Evolutionary conservation across 208 protist genomes (phyloP), one percentile per base, ranked within the genome.

Genomic region (Leishmania aethiopica): DNA sequence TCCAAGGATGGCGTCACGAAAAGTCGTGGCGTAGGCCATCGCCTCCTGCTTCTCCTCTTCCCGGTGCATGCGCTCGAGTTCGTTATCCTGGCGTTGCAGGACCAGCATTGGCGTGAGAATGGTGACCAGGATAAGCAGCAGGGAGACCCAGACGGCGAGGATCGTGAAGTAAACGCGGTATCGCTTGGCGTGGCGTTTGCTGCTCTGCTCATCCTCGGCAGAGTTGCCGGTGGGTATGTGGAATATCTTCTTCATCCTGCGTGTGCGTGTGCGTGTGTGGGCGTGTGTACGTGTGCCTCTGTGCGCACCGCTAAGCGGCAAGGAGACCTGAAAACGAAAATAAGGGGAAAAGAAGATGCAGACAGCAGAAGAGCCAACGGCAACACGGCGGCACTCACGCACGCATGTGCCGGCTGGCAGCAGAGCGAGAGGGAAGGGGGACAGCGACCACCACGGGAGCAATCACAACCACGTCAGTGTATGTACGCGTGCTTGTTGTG

Each of bases 1-100:
- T 25, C 85, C 91, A 51, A 93, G 85, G 32, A 93, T 62, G 64
- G 55, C 60, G n/a, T 77, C 84, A 25, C 88, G 86, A 75, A 93
- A 89, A 32, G 60, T 7, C 0, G 82, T 86, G 8, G 82, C 59
- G 60, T 88, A 84, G 40, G 84, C 76, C 47, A 84, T 79, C 1
- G 67, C 75, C 25, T 86, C 53, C 42, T 83, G 69, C 60, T 51
- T 77, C 42, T 74, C 69, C n/a, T 78, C 51, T 0, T 69, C 62
- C 0, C 59, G 72, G 53, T 72, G 77, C 55, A 37, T 35, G 53
- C 76, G 66, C 55, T 84, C 47, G 11, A 71, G 32, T 4, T 78
- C 74, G 37, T 8, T 74, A 64, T 86, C 82, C n/a, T 79, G 45
- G 37, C 75, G 62, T 53, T 85, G 86, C 76, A 88, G 76, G 53